phyloP scores from a whole-genome alignment of 495 filamentous ascomycete genomes.

The Penicillium coffeae region DNA sequence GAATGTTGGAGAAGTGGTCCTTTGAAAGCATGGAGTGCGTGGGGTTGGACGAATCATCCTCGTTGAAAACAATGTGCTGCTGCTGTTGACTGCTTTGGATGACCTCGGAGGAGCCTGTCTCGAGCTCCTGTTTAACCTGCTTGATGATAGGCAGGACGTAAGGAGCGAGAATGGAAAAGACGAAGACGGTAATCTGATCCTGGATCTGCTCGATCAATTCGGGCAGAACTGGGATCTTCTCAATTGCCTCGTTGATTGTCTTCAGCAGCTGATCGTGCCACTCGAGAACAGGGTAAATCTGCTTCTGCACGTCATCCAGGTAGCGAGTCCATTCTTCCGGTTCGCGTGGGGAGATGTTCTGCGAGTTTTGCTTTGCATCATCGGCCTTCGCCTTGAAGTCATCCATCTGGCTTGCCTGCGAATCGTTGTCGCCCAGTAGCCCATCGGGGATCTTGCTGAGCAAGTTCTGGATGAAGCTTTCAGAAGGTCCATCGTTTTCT shows the following conservation, averaged over 20 bases:
- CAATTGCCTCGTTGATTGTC: slow-evolving; percentile 68
- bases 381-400: slow-evolving; percentile 66
- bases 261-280: slow-evolving; percentile 86
- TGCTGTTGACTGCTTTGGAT: slow-evolving; percentile 74
- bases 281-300: slow-evolving; percentile 81
- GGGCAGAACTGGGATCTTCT: slow-evolving; percentile 75
- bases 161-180: slow-evolving; percentile 80
- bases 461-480: slow-evolving; percentile 68
- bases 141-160: slow-evolving; percentile 80
- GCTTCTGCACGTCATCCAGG: slow-evolving; percentile 59
- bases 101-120: slow-evolving; percentile 78
- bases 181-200: slow-evolving; percentile 76
- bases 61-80: slow-evolving; percentile 81
- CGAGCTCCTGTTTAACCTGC: slow-evolving; percentile 79
- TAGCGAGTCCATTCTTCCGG: slow-evolving; percentile 72
- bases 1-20: slow-evolving; percentile 83
- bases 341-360: slow-evolving; percentile 63
- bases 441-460: slow-evolving; percentile 74
- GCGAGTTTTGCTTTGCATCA: slow-evolving; percentile 41
- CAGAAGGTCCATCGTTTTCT: slow-evolving; percentile 42
- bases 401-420: slow-evolving; percentile 59
- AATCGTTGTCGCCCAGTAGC: slow-evolving; percentile 63
- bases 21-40: slow-evolving; percentile 97
- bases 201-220: slow-evolving; percentile 75
- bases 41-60: slow-evolving; percentile 69